Percentiles rank a stretch among this genome's conserved stretches.
These are phyloP conservation scores for Penicillium olsonii DNA, from an alignment of 2,329 filamentous ascomycete species.

Conservation along the genomic window DNA sequence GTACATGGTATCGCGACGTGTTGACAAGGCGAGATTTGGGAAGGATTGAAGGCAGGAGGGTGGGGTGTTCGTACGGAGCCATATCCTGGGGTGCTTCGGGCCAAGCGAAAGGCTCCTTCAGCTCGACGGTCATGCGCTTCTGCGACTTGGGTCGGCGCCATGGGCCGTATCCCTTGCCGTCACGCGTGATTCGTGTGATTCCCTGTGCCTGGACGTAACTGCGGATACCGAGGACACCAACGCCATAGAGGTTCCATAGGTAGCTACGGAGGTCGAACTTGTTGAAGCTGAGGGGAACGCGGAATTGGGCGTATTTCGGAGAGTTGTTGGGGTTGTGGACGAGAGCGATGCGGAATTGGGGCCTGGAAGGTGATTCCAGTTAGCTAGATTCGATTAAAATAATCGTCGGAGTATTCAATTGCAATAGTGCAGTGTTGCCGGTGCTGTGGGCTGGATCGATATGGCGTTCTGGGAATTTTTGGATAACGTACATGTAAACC, in stretches of 20 bases:
- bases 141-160: conserved; percentile 70
- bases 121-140: conserved; percentile 95
- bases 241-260: conserved; percentile 80
- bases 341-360: conserved; percentile 77
- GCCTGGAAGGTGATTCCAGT: conserved; percentile 56
- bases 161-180: conserved; percentile 49
- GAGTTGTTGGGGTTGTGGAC: conserved; percentile 71
- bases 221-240: conserved; percentile 71
- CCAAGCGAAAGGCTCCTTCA: conserved; percentile 86
- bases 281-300: conserved; percentile 87
- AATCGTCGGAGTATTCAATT: not conserved
- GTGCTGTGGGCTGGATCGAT: not conserved
- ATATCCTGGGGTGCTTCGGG: conserved; percentile 68
- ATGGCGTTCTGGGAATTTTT: conserved; percentile 5
- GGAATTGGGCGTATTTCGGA: conserved; percentile 82
- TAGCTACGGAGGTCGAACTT: conserved; percentile 97
- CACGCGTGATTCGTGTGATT: conserved; percentile 49
- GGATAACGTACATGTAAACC: conserved; percentile 58
- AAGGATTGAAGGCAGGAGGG: not conserved
- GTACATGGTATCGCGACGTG: not conserved
- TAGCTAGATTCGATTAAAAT: not conserved
- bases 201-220: conserved; percentile 75
- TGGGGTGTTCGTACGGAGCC: conserved; percentile 51
- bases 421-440: not conserved
- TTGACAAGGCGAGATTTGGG: not conserved